phyloP scores from a whole-genome alignment of 2,329 filamentous ascomycete species.

The Rhynchosporium graminicola region DNA sequence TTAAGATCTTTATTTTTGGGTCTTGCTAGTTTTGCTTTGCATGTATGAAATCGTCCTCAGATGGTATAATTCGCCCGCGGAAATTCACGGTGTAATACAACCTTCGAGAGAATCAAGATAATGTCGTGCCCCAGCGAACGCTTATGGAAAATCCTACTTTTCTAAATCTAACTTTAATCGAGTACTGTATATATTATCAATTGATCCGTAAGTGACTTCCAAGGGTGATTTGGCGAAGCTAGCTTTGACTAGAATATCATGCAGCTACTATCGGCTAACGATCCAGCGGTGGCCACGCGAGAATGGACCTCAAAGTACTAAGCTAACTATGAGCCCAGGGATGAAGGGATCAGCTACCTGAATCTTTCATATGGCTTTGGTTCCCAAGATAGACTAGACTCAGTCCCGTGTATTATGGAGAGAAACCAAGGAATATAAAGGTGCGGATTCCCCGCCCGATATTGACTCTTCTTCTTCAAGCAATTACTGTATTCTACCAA shows the following conservation, averaged over 20 bases:
- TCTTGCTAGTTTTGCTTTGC: constrained; percentile 4
- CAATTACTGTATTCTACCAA: constrained; percentile 13
- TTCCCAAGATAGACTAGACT: constrained; percentile 13
- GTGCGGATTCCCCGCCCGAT: constrained; percentile 10
- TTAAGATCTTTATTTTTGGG: background rate
- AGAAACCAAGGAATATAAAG: constrained; percentile 10
- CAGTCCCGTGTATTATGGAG: background rate
- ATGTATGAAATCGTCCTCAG: constrained; percentile 2
- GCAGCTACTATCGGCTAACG: background rate
- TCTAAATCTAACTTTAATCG: constrained; percentile 13
- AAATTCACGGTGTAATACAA: constrained; percentile 9
- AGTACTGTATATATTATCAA: constrained; percentile 11
- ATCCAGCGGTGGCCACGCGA: background rate
- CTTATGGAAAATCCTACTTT: constrained; percentile 16
- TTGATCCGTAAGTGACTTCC: background rate
- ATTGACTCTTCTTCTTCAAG: constrained; percentile 9
- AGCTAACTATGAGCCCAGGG: background rate
- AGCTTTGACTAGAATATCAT: constrained; percentile 17
- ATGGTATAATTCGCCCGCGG: constrained; percentile 6
- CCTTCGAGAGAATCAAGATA: constrained; percentile 16
- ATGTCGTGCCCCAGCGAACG: constrained; percentile 6
- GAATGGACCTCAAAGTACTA: background rate
- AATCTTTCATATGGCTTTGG: constrained; percentile 6
- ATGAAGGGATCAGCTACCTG: background rate
- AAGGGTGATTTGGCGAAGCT: background rate